phyloP scores from a whole-genome alignment of 202 grass and related monocot genomes.

The Setaria viridis region DNA sequence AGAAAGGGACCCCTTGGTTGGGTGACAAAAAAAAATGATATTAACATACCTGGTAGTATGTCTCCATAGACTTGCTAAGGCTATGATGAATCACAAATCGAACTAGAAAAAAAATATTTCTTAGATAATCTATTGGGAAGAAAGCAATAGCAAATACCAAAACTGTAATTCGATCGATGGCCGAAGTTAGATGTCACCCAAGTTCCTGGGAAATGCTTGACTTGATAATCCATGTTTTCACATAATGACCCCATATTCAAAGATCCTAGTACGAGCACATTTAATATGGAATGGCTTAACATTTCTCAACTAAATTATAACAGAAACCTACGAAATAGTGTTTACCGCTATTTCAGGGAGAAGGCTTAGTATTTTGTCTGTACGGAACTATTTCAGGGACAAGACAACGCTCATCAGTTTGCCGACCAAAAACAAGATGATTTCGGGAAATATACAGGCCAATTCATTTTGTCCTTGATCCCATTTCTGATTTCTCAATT shows the following conservation, averaged over 20 bases:
- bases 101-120: conserved; percentile 60
- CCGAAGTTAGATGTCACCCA: conserved; percentile 31
- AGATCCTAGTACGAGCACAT: conserved; percentile 18
- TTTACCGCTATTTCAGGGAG: background rate
- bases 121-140: conserved; percentile 21
- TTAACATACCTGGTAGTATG: conserved; percentile 89
- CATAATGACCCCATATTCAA: background rate
- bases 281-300: conserved; percentile 21
- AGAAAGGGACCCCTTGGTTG: conserved; percentile 32
- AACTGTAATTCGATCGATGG: background rate
- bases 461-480: background rate
- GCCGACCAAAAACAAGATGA: background rate
- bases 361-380: background rate
- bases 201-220: conserved; percentile 3
- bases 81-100: conserved; percentile 98
- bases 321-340: conserved; percentile 5
- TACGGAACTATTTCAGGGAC: background rate
- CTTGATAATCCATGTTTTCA: background rate
- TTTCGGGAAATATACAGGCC: background rate
- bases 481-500: background rate
- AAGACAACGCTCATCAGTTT: background rate
- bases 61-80: conserved; percentile 98
- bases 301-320: conserved; percentile 22
- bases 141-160: background rate
- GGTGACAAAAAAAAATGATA: conserved; percentile 20